Evolutionary conservation across 1,284 basidiomycete species (phyloP).

Genomic region (Violaceomyces palustris): DNA sequence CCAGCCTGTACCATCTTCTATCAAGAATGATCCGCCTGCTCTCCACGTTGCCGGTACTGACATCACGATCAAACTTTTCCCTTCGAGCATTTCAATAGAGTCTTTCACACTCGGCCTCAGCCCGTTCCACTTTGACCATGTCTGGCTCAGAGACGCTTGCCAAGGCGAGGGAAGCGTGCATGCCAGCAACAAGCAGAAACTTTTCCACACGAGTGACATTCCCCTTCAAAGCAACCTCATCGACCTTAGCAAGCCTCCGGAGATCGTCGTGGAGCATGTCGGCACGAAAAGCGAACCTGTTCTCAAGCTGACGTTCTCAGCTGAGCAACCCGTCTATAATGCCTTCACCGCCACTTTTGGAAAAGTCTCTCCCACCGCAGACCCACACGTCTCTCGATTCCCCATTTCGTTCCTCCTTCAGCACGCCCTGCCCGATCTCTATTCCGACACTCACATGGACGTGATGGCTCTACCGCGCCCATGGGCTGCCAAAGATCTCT

Average conservation of each 20-base stretch:
- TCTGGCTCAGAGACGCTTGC: slow-evolving; percentile 61
- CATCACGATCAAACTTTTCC: slow-evolving; percentile 11
- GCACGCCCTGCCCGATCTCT: slow-evolving; percentile 56
- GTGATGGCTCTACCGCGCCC: slow-evolving; percentile 24
- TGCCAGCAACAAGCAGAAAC: slow-evolving; percentile 69
- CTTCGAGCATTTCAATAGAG: slow-evolving; percentile 46
- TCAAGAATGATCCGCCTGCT: slow-evolving; percentile 5
- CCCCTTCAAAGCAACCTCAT: slow-evolving; percentile 56
- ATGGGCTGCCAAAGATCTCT: slow-evolving; percentile 44
- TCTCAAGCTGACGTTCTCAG: slow-evolving; percentile 22
- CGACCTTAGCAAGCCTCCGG: slow-evolving; percentile 49
- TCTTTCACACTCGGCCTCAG: slow-evolving; percentile 28
- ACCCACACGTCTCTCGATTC: slow-evolving; percentile 50
- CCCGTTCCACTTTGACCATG: slow-evolving; percentile 37
- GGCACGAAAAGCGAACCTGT: slow-evolving; percentile 13
- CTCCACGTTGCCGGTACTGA: slow-evolving; percentile 17
- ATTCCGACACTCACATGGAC: slow-evolving; percentile 41
- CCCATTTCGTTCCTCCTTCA: slow-evolving; percentile 51
- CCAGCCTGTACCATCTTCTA: no score
- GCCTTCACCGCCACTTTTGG: slow-evolving; percentile 37
- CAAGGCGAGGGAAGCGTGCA: slow-evolving; percentile 63
- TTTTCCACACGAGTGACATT: slow-evolving; percentile 63
- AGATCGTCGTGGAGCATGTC: no score
- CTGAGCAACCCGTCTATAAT: slow-evolving; percentile 29
- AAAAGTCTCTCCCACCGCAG: slow-evolving; percentile 5